Conservation (phyloP, 345 rosid species). For the Corchorus olitorius region DNA sequence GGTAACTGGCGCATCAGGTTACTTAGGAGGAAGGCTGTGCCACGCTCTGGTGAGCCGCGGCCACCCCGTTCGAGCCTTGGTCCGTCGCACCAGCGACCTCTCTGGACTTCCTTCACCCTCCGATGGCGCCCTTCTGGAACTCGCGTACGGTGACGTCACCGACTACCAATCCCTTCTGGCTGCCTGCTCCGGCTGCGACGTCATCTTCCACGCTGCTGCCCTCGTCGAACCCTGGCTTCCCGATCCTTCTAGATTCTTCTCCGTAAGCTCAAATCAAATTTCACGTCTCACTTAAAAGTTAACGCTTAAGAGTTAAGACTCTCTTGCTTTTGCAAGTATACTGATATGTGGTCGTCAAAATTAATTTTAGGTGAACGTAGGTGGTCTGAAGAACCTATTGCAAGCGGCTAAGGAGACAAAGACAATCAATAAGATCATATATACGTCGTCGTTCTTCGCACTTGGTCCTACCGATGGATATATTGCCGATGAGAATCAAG, state of each 20-base stretch:
- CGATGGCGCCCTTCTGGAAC: conserved; percentile 41
- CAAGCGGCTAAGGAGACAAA: conserved; percentile 62
- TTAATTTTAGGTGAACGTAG: conserved; percentile 62
- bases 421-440: conserved; percentile 60
- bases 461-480: conserved; percentile 84
- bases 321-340: too few relatives aligned
- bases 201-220: conserved; percentile 87
- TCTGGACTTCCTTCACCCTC: conserved; percentile 51
- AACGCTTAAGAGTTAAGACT: too few relatives aligned
- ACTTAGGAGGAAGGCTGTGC: conserved; percentile 79
- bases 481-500: conserved; percentile 76
- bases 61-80: conserved; percentile 72
- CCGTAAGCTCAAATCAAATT: conserved; percentile 39
- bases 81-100: conserved; percentile 81
- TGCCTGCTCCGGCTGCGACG: conserved; percentile 68
- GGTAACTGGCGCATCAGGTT: conserved; percentile 86
- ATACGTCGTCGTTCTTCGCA: conserved; percentile 92
- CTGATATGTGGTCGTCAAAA: neutral
- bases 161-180: conserved; percentile 58
- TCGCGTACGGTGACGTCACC: conserved; percentile 82
- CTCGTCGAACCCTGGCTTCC: conserved; percentile 94
- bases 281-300: neutral
- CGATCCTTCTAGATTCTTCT: conserved; percentile 70
- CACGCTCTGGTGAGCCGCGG: conserved; percentile 61
- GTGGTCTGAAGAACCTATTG: conserved; percentile 74